A percentile compares a stretch with the other conserved stretches of the same genome.
Conservation (phyloP, 768 basidiomycete species). For the Cystobasidium ongulense region DNA sequence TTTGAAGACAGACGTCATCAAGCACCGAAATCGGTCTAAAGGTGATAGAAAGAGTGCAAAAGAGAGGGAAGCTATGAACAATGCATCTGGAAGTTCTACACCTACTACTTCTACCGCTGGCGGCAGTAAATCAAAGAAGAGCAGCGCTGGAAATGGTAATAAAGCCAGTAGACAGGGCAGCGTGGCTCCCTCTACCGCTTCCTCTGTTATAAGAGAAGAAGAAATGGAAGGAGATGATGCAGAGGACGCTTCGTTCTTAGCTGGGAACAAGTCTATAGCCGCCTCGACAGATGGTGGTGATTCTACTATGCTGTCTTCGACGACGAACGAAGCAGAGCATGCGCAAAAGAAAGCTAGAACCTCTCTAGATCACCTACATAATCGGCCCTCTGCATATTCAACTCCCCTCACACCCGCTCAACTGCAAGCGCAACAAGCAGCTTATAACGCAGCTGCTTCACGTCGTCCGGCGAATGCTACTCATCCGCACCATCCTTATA, state of each 20-base stretch:
- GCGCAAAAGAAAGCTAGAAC: background rate
- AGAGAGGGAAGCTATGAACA: background rate
- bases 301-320: background rate
- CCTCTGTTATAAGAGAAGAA: background rate
- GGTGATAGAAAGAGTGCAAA: conserved; percentile 34
- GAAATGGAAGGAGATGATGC: background rate
- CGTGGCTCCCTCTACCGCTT: background rate
- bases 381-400: background rate
- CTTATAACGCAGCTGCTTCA: background rate
- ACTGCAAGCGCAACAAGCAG: background rate
- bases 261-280: background rate
- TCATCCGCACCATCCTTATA: background rate
- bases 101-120: background rate
- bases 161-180: background rate
- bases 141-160: background rate
- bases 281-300: background rate
- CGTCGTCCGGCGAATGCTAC: background rate
- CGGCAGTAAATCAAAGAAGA: background rate
- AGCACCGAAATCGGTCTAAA: conserved; percentile 41
- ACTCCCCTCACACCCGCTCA: background rate
- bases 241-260: background rate
- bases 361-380: background rate
- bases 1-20: conserved; percentile 43
- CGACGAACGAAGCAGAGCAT: background rate
- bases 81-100: background rate